Evolutionary conservation across 768 basidiomycete genomes (phyloP).

Genomic region (Suillus bovinus): DNA sequence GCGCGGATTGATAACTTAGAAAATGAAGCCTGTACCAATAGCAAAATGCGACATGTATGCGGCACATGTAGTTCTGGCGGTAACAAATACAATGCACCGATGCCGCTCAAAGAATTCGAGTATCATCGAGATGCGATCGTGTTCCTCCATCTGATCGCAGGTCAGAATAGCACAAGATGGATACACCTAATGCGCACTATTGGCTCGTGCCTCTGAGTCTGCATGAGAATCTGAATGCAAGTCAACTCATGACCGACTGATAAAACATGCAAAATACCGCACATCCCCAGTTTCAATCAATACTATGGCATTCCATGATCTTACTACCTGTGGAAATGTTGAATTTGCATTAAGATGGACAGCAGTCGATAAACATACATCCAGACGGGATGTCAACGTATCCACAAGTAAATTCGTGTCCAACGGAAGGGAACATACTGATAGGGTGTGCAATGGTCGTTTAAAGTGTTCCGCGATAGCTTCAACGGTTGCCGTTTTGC

Average conservation of each 20-base stretch:
- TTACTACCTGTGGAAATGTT: not conserved
- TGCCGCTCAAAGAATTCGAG: constrained; percentile 4
- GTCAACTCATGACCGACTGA: not conserved
- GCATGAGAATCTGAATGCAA: not conserved
- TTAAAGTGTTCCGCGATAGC: not conserved
- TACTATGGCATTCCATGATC: not conserved
- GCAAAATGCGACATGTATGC: constrained; percentile 3
- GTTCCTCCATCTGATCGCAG: constrained; percentile 1
- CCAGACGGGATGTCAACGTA: constrained; percentile 2
- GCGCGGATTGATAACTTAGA: not conserved
- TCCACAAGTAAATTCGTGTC: not conserved
- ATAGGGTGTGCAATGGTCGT: not conserved
- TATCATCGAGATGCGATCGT: not conserved
- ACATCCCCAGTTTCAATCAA: constrained; percentile 4
- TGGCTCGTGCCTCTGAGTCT: constrained; percentile 3
- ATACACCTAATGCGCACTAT: not conserved
- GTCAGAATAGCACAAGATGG: not conserved
- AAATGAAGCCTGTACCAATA: not conserved
- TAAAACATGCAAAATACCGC: not conserved
- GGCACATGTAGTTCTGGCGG: not conserved
- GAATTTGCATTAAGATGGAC: not conserved
- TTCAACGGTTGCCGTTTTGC: constrained; percentile 63
- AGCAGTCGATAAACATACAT: not conserved
- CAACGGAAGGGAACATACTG: not conserved
- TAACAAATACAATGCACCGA: constrained; percentile 5